These are phyloP conservation scores for Catharanthus roseus DNA, from an alignment of 257 asterid species.

Conservation along the genomic window DNA sequence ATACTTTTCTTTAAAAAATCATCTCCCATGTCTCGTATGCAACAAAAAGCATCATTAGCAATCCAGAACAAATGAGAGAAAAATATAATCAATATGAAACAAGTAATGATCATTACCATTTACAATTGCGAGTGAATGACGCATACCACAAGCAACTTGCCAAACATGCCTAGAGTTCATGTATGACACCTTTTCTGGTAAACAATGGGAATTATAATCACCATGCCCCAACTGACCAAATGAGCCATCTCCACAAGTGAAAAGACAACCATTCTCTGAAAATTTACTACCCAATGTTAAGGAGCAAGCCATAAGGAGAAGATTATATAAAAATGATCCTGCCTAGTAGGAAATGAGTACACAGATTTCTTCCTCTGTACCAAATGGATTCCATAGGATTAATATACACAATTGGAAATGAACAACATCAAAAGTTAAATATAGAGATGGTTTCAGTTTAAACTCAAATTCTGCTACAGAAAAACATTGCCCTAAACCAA, in stretches of 20 bases:
- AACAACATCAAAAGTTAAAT: neutral
- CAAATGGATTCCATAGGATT: neutral
- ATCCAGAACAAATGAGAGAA: neutral
- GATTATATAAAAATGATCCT: neutral
- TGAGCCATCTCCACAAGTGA: conserved; percentile 91
- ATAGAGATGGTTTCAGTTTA: neutral
- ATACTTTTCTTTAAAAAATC: too few species aligned
- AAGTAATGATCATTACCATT: conserved; percentile 44
- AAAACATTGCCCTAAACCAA: neutral
- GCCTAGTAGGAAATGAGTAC: neutral
- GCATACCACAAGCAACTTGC: conserved; percentile 93
- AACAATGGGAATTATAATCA: conserved; percentile 42
- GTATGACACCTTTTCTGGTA: conserved; percentile 42
- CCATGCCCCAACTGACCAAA: conserved; percentile 94
- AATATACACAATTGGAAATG: neutral
- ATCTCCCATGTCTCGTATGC: too few species aligned
- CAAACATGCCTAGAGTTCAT: conserved; percentile 43
- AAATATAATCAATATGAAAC: neutral
- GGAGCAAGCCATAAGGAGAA: neutral
- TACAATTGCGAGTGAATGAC: conserved; percentile 70
- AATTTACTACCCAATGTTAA: neutral
- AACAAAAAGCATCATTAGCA: too few species aligned
- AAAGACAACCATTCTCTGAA: conserved; percentile 57
- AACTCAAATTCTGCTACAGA: neutral
- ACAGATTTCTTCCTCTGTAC: neutral